Evolutionary conservation across 1,284 basidiomycete species (phyloP).

Genomic region (Ceratobasidium sp.): DNA sequence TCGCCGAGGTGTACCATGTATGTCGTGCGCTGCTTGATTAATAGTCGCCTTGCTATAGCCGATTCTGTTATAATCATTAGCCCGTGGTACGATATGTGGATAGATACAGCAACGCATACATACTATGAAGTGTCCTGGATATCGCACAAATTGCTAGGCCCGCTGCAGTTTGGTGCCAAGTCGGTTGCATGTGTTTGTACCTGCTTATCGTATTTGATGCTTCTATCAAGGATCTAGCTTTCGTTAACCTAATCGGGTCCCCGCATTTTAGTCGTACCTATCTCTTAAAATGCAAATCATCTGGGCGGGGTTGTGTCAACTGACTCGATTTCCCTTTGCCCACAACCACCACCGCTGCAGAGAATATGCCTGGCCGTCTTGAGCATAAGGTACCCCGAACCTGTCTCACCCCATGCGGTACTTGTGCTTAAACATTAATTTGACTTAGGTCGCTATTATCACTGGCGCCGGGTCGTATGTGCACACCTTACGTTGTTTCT

Average conservation of each 20-base stretch:
- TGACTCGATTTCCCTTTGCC: constrained; percentile 37
- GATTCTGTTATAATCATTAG: no score
- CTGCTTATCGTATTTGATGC: neutral
- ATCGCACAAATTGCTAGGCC: no score
- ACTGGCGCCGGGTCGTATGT: constrained; percentile 88
- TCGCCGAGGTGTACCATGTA: no score
- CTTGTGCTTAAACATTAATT: constrained; percentile 12
- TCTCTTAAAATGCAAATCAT: constrained; percentile 15
- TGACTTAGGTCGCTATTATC: constrained; percentile 77
- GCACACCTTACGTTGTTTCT: constrained; percentile 8
- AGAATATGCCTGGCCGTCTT: constrained; percentile 74
- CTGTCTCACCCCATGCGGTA: constrained; percentile 47
- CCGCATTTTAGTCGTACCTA: neutral
- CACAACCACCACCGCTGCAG: constrained; percentile 20
- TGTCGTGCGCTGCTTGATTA: no score
- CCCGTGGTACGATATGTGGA: no score
- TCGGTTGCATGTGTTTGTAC: no score
- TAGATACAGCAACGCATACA: no score
- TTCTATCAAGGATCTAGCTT: constrained; percentile 25
- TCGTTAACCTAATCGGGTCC: constrained; percentile 30
- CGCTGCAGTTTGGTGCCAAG: no score
- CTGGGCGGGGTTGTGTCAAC: constrained; percentile 5
- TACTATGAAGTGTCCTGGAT: no score
- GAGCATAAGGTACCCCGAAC: constrained; percentile 69
- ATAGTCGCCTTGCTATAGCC: no score